Evolutionary conservation across 2,329 filamentous ascomycete genomes (phyloP), one percentile per base, ranked within the genome.

Genomic region (Diaporthe ampelina): DNA sequence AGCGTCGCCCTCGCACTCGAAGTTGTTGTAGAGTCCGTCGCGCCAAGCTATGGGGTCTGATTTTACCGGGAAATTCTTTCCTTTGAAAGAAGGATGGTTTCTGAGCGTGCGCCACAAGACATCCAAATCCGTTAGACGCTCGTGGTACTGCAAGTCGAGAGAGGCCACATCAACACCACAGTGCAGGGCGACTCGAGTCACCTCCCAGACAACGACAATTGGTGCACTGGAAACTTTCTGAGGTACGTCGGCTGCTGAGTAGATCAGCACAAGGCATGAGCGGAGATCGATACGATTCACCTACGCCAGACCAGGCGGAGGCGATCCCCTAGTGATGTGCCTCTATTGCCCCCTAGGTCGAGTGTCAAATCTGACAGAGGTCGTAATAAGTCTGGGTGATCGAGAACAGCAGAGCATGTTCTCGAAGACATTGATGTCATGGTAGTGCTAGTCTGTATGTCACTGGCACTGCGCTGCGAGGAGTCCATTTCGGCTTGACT

Each of bases 121-220:
- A 1, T 77, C 76, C 59, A 90, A 88, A 54, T 88, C 82, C 0
- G 81, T 78, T 84, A 87, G 89, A 0, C 73, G 75, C 0, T 84
- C 80, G 1, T 84, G 77, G 72, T 89, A 86, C 1, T 75, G 48
- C 4, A 87, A 52, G 5, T 81, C 76, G 11, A 85, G 77, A 2
- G 82, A 76, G 1, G 82, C 78, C 3, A 86, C 77, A 35, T 86
- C 80, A 4, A 89, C 82, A 0, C 79, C 79, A 73, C 88, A 90
- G 50, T 88, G 82, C 0, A 86, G 76, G 0, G 87, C 85, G 21
- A 87, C 84, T 17, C 89, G 84, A 0, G 85, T 84, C 0, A 89
- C 78, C 73, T 91, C 89, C 89, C 89, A 91, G 6, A 85, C 77
- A 4, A 90, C 82, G 2, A 85, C 84, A 2, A 90, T 80, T 0